Conservation (phyloP, 345 rosid species). For the Barbarea vulgaris region DNA sequence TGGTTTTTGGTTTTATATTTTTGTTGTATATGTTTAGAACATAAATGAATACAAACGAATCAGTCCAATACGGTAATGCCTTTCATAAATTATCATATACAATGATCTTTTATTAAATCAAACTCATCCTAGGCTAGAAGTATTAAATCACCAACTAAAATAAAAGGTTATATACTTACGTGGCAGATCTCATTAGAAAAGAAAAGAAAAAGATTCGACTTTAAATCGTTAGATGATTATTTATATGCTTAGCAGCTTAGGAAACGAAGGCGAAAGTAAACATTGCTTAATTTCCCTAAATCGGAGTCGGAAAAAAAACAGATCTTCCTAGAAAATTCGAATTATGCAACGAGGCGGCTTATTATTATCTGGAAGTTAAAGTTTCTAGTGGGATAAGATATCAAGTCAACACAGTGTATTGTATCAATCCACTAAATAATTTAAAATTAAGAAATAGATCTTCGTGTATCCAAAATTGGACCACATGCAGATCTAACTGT, state of each 20-base stretch:
- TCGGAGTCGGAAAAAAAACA: neutral
- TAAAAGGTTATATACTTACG: too few relatives aligned
- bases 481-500: neutral
- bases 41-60: neutral
- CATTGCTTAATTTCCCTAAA: neutral
- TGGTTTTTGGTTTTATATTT: constrained; percentile 4
- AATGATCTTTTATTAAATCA: neutral
- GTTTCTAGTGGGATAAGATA: neutral
- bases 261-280: neutral
- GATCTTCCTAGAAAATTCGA: neutral
- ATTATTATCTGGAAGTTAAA: neutral
- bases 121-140: neutral
- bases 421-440: constrained; percentile 6
- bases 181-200: neutral
- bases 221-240: neutral
- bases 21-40: constrained; percentile 12
- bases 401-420: constrained; percentile 25
- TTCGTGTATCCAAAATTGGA: neutral
- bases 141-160: neutral
- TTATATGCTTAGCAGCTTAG: neutral
- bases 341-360: constrained; percentile 20
- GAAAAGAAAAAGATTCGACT: neutral
- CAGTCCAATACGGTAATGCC: constrained; percentile 6
- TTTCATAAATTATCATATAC: neutral
- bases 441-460: neutral